Evolutionary conservation across 768 basidiomycete species (phyloP), one percentile per base, ranked within the genome.

Genomic region (Suillus plorans): DNA sequence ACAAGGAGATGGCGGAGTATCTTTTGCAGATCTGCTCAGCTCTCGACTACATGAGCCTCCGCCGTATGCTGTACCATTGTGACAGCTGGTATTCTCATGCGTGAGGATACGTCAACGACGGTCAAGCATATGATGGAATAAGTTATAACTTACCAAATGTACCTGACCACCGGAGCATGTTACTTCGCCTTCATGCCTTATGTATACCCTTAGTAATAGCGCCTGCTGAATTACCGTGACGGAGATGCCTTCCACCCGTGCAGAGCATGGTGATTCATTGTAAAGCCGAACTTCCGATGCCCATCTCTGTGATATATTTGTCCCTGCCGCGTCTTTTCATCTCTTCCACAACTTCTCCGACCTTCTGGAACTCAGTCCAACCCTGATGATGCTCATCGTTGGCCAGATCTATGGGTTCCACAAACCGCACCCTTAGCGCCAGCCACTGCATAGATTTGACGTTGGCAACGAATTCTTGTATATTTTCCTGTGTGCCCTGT

Each of bases 391-490:
- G 45, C 3, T 42, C 41, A 25, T 36, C 55, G 37, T 59, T 36
- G 36, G 31, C 16, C n/a, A 25, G 47, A 64, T 70, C 73, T 6
- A 83, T 47, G 14, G 82, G 77, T 69, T 89, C 88, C 22, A 86
- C 71, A 69, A 90, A 89, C 28, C 90, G 75, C 6, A 89, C 75
- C 62, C 83, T 80, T 66, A 92, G 74, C 12, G 90, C 90, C 0
- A 92, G 78, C 91, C 91, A 92, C 69, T 91, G 89, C 90, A 91
- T 90, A 22, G 79, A 82, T 71, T 88, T 90, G 62, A 92, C 83
- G 60, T 87, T 88, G 22, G 72, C 76, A 1, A 89, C 84, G 68
- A 91, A 91, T 68, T 88, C 86, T 69, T 87, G 82, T 14, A 91
- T 78, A 56, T 83, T 76, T 9, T 80, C 75, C 50, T 79, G 77